Conservation (phyloP, 495 filamentous ascomycete species). For the Penicillium longicatenatum region DNA sequence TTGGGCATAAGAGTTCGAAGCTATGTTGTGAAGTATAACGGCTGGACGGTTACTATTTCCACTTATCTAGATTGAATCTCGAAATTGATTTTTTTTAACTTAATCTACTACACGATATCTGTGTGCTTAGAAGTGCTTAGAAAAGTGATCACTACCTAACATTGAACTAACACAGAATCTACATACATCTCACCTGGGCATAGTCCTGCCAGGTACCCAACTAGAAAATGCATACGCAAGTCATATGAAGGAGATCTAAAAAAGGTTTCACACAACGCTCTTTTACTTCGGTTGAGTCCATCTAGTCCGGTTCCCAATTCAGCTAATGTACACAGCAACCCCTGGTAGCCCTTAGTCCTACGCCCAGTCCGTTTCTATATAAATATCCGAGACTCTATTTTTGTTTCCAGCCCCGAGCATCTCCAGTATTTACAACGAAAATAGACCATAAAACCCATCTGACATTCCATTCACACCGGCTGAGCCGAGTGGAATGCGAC, state of each 20-base stretch:
- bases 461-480: conserved; percentile 3
- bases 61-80: background rate
- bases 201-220: background rate
- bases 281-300: background rate
- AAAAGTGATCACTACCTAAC: too few species aligned
- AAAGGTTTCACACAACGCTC: background rate
- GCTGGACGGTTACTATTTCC: conserved; percentile 1
- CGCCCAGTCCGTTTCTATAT: background rate
- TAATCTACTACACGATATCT: background rate
- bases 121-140: background rate
- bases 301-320: background rate
- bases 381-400: background rate
- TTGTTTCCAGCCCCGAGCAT: background rate
- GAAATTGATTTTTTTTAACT: background rate
- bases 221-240: background rate
- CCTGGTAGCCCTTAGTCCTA: background rate
- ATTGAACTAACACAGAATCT: too few species aligned
- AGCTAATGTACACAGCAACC: background rate
- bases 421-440: background rate
- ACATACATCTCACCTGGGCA: background rate
- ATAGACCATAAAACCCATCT: conserved; percentile 4
- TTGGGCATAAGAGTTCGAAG: background rate
- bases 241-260: background rate
- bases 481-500: conserved; percentile 4
- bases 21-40: background rate